phyloP scores from a whole-genome alignment of 192 early-diverging fungal species.

The Coemansia sp. region DNA sequence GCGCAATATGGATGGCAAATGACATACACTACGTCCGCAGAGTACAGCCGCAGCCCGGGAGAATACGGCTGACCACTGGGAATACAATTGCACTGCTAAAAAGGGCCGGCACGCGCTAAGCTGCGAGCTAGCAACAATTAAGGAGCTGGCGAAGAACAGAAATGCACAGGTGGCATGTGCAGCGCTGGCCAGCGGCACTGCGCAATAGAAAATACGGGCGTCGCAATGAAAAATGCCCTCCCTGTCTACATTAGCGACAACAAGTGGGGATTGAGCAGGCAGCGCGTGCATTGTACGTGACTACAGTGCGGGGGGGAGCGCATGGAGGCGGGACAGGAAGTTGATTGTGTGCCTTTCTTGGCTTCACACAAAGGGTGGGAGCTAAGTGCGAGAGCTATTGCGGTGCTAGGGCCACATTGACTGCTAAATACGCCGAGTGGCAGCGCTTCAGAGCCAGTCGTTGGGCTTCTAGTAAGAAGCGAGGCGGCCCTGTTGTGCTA shows the following conservation, averaged over 20 bases:
- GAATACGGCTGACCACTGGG: background rate
- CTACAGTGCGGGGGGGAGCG: slow-evolving; percentile 7
- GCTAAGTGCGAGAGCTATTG: background rate
- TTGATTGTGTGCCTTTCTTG: background rate
- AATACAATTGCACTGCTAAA: slow-evolving; percentile 5
- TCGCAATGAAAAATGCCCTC: background rate
- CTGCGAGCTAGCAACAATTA: background rate
- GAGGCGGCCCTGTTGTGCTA: background rate
- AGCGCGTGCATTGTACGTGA: slow-evolving; percentile 9
- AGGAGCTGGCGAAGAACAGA: background rate
- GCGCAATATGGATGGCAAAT: background rate
- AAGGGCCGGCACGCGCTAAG: background rate
- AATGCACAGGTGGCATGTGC: slow-evolving; percentile 2
- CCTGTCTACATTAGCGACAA: slow-evolving; percentile 4
- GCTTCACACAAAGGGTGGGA: background rate
- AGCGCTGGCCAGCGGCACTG: no score
- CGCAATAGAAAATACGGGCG: no score
- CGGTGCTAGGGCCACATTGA: slow-evolving; percentile 1
- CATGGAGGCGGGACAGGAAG: slow-evolving; percentile 5
- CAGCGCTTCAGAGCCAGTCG: no score
- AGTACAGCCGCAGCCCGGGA: background rate
- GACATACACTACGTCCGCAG: background rate
- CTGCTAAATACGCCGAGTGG: background rate
- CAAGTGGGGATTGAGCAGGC: background rate
- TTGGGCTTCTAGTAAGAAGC: no score